These are phyloP conservation scores for Xylaria sp. DNA, from an alignment of 2,329 filamentous ascomycete genomes.

Conservation along the genomic window DNA sequence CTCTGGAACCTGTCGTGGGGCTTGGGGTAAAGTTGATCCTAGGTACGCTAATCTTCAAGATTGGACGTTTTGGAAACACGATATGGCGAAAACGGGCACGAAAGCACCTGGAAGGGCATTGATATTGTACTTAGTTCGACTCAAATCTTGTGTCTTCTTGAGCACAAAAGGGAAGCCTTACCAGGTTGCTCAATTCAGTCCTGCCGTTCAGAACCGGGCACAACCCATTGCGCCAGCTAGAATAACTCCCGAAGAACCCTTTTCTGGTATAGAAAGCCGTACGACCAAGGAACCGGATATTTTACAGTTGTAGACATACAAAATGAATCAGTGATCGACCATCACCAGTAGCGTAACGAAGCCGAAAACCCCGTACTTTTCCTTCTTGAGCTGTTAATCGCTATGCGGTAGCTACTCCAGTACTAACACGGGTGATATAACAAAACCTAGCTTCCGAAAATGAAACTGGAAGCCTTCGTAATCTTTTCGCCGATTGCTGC, in stretches of 20 bases:
- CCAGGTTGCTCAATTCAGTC: neutral
- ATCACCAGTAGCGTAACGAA: neutral
- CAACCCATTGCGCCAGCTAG: constrained; percentile 12
- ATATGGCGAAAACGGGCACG: neutral
- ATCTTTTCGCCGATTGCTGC: constrained; percentile 20
- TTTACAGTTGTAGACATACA: constrained; percentile 36
- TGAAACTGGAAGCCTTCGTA: constrained; percentile 14
- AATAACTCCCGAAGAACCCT: neutral
- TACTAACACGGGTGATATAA: neutral
- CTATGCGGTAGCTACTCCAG: neutral
- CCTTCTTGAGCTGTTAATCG: neutral
- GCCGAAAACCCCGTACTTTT: neutral
- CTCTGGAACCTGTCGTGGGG: constrained; percentile 7
- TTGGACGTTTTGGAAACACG: neutral
- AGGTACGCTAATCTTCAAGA: neutral
- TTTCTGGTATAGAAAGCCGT: neutral
- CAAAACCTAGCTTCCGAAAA: constrained; percentile 6
- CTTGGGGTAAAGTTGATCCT: constrained; percentile 7
- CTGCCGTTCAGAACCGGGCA: neutral
- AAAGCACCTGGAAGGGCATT: neutral
- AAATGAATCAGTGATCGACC: constrained; percentile 23
- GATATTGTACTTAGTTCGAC: neutral
- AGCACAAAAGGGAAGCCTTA: neutral
- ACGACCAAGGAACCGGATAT: constrained; percentile 3
- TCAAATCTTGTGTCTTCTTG: neutral